Evolutionary conservation across 371 early-diverging fungal genomes (phyloP).

Genomic region (Circinella minor): DNA sequence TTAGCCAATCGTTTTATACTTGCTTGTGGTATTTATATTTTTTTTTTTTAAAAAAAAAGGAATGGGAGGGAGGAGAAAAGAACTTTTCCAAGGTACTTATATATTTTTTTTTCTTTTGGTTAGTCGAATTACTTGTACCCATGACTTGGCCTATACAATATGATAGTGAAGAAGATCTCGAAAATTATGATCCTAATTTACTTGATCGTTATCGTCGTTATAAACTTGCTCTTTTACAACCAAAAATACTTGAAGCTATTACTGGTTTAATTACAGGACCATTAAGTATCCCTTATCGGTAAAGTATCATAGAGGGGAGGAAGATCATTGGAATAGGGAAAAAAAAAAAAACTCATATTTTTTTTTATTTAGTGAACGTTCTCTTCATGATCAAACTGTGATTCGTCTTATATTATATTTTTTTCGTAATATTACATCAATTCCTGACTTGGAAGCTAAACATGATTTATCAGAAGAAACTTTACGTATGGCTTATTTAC

Average conservation of each 20-base stretch:
- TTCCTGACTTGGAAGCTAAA: conserved; percentile 67
- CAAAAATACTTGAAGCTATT: conserved; percentile 56
- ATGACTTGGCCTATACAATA: conserved; percentile 69
- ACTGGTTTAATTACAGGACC: conserved; percentile 53
- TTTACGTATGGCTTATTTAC: conserved; percentile 61
- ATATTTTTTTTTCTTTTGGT: too few relatives aligned
- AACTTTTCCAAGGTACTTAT: not conserved
- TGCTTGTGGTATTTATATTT: conserved; percentile 55
- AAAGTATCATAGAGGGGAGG: not conserved
- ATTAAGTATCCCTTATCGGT: conserved; percentile 55
- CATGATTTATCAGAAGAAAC: conserved; percentile 45
- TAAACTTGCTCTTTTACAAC: conserved; percentile 70
- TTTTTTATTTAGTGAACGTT: conserved; percentile 50
- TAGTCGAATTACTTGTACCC: conserved; percentile 77
- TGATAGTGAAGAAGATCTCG: conserved; percentile 46
- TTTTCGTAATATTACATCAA: conserved; percentile 82
- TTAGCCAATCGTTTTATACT: conserved; percentile 55
- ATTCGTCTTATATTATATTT: conserved; percentile 78
- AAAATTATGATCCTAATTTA: conserved; percentile 52
- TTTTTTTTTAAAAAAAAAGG: not conserved
- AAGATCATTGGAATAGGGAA: not conserved
- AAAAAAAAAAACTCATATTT: not conserved
- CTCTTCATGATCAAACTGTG: conserved; percentile 68
- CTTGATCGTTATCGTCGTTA: conserved; percentile 63
- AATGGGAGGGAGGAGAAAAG: not conserved